A percentile compares a stretch with the other conserved stretches of the same genome.
Conservation (phyloP, 257 asterid species). For the Solanum appendiculatum region DNA sequence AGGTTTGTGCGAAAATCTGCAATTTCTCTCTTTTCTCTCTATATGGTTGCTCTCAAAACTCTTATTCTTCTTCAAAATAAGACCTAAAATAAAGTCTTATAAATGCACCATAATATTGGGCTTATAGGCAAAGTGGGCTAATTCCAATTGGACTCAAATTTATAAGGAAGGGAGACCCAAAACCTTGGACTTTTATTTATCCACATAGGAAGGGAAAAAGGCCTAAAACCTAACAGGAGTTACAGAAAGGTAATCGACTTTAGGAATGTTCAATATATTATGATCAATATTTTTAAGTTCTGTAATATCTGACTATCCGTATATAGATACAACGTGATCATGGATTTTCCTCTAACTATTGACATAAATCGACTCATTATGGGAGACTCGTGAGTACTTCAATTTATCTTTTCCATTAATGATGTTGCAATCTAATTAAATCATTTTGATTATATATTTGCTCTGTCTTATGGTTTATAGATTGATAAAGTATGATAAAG, state of each 20-base stretch:
- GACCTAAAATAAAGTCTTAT: too few species aligned
- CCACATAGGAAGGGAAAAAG: too few species aligned
- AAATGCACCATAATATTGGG: too few species aligned
- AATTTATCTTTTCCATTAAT: neutral
- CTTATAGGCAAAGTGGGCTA: too few species aligned
- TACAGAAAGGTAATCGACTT: constrained; percentile 27
- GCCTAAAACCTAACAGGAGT: too few species aligned
- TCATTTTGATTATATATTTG: neutral
- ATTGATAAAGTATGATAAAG: constrained; percentile 34
- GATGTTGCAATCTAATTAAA: neutral
- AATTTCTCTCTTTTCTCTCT: too few species aligned
- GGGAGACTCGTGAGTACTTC: neutral
- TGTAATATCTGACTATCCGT: neutral
- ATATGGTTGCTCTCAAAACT: too few species aligned
- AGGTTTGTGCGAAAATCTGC: too few species aligned
- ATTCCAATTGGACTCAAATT: too few species aligned
- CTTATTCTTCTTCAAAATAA: too few species aligned
- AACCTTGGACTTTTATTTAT: too few species aligned
- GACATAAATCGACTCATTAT: constrained; percentile 35
- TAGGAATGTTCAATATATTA: neutral
- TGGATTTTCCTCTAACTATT: constrained; percentile 53
- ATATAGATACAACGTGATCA: constrained; percentile 46
- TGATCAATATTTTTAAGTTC: neutral
- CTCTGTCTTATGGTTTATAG: constrained; percentile 9
- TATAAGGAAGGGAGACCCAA: too few species aligned